phyloP scores from a whole-genome alignment of 2,329 filamentous ascomycete species.

The Exophiala sp. region DNA sequence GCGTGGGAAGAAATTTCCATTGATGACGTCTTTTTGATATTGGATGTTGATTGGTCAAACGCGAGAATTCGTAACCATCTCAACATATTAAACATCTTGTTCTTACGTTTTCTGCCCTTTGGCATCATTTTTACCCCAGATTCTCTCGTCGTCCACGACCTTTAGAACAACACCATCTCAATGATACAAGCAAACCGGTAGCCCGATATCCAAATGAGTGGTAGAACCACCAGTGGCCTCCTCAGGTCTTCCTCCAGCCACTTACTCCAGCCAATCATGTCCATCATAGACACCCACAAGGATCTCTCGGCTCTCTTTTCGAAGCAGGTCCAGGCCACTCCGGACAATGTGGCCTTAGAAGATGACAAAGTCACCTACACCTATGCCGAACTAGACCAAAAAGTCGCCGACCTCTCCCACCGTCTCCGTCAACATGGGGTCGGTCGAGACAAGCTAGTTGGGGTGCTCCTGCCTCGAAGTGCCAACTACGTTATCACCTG shows the following conservation, averaged over 20 bases:
- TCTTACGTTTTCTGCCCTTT: neutral
- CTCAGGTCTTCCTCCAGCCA: neutral
- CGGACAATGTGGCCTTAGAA: slow-evolving; percentile 67
- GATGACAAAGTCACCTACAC: slow-evolving; percentile 66
- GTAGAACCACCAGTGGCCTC: neutral
- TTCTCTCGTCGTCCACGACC: neutral
- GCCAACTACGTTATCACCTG: slow-evolving; percentile 77
- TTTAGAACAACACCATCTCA: neutral
- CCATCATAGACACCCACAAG: slow-evolving; percentile 66
- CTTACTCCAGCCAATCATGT: slow-evolving; percentile 44
- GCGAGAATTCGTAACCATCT: neutral
- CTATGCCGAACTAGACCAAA: slow-evolving; percentile 67
- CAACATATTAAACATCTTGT: neutral
- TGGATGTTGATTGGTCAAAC: neutral
- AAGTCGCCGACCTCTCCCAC: slow-evolving; percentile 62
- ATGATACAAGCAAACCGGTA: neutral
- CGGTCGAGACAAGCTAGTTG: slow-evolving; percentile 68
- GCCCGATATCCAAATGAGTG: neutral
- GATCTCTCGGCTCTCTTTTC: slow-evolving; percentile 70
- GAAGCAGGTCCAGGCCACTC: slow-evolving; percentile 65
- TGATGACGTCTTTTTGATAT: neutral
- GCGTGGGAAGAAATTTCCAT: no score
- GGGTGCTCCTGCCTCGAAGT: slow-evolving; percentile 70
- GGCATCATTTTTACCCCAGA: neutral
- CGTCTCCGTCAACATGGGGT: slow-evolving; percentile 66